These are phyloP conservation scores for Coemansia sp. DNA, from an alignment of 192 early-diverging fungal species.

Conservation along the genomic window DNA sequence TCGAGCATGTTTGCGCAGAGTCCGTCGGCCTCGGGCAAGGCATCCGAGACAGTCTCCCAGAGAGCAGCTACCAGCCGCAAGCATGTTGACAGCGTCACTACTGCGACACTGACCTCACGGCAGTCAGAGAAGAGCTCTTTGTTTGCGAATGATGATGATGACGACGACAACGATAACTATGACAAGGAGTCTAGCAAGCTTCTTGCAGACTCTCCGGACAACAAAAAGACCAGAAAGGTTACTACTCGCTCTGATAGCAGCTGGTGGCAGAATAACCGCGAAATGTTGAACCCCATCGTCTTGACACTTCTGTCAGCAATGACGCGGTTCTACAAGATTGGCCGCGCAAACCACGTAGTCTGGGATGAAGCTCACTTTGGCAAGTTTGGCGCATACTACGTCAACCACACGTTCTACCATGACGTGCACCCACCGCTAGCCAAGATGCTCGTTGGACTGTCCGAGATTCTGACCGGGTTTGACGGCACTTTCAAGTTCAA, in stretches of 20 bases:
- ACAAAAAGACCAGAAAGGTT: not conserved
- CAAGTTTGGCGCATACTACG: conserved; percentile 91
- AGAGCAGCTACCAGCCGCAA: conserved; percentile 41
- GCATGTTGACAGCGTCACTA: conserved; percentile 63
- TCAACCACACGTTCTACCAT: conserved; percentile 92
- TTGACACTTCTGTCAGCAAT: conserved; percentile 28
- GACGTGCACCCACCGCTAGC: conserved; percentile 98
- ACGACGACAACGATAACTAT: conserved; percentile 2
- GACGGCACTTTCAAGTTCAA: conserved; percentile 85
- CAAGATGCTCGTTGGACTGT: conserved; percentile 90
- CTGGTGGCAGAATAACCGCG: conserved; percentile 7
- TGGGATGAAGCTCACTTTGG: conserved; percentile 72
- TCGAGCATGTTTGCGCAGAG: too few species aligned
- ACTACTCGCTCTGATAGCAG: not conserved
- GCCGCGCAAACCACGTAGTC: conserved; percentile 50
- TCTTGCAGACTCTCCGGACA: not conserved
- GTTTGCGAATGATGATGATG: conserved; percentile 16
- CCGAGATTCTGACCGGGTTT: conserved; percentile 79
- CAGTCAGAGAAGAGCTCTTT: conserved; percentile 8
- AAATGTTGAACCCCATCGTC: conserved; percentile 3
- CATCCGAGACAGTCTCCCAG: too few species aligned
- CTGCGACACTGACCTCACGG: too few species aligned
- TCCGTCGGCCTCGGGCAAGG: too few species aligned
- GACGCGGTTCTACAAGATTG: conserved; percentile 38
- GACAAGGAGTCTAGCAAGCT: conserved; percentile 1